Evolutionary conservation across 352 stramenopile species (phyloP), one percentile per base, ranked within the genome.

Genomic region (Globisporangium cederbergense): DNA sequence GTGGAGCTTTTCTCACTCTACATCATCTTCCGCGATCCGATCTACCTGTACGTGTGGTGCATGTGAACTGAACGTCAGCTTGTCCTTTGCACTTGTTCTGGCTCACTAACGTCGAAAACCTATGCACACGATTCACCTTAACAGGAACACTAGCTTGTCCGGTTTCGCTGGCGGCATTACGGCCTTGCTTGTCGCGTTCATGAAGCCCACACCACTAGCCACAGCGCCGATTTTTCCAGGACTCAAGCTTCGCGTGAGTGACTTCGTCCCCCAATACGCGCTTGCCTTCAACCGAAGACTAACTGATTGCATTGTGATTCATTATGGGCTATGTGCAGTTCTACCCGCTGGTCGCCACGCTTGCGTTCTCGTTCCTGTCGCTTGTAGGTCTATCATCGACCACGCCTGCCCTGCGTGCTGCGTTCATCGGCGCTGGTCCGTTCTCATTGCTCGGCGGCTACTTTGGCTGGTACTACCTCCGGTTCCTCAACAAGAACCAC

Each of bases 401-500:
- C 0, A 73, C 61, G 20, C 51, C 72, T 1, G 59, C 78, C 14
- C 47, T 91, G 43, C 82, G 74, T n/a, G 68, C 67, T 4, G 75
- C 81, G 16, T 65, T 94, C 3, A 65, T 90, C 49, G 85, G 83
- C 60, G 83, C 87, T 28, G 87, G 85, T 0, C 87, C 87, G 13
- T 93, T 85, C 59, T 88, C 87, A 30, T 55, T 88, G 13, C 75
- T 91, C 18, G 87, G 87, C 25, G 80, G 83, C 54, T 96, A 76
- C 70, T 88, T 93, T 61, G 85, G 85, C 13, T 96, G 87, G 87
- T 93, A 88, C 64, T 94, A 92, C 66, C 76, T 96, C 28, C 87
- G 87, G 30, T 95, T 95, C 64, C 68, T 94, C 16, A 83, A 86
- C 65, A 90, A 88, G 65, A 96, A 94, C 66, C 60, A 66, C 18